Percentiles rank a stretch among this genome's conserved stretches.
Conservation (phyloP, 495 filamentous ascomycete species). For the Parathielavia hyrcaniae region DNA sequence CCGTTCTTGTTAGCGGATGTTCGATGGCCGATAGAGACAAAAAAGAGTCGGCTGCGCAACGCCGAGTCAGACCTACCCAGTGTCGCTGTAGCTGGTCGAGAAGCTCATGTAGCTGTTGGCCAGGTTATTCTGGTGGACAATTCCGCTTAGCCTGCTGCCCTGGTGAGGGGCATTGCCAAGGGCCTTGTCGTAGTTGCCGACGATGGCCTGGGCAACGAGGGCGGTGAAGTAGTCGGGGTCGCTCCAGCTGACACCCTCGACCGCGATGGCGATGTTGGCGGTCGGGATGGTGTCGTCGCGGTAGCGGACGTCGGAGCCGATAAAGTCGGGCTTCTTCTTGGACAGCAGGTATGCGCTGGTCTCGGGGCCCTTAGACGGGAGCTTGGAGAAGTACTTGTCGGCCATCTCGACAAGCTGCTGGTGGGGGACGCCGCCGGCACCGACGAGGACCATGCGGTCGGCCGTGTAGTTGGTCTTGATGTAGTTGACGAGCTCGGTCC, state of each 20-base stretch:
- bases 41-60: background rate
- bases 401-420: constrained; percentile 88
- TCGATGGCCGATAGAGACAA: background rate
- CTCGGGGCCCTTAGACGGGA: constrained; percentile 64
- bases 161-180: constrained; percentile 96
- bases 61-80: constrained; percentile 59
- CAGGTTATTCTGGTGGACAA: constrained; percentile 85
- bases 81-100: constrained; percentile 98
- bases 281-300: constrained; percentile 94
- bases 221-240: constrained; percentile 98
- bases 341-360: constrained; percentile 65
- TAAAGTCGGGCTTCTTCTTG: constrained; percentile 85
- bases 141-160: constrained; percentile 92
- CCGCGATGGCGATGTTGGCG: constrained; percentile 96
- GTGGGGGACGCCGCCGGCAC: constrained; percentile 90
- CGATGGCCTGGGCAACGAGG: constrained; percentile 94
- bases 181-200: constrained; percentile 98
- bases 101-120: constrained; percentile 99
- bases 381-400: constrained; percentile 84
- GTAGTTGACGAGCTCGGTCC: constrained; percentile 83
- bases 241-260: constrained; percentile 99
- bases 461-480: constrained; percentile 99
- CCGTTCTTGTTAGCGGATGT: constrained; percentile 18
- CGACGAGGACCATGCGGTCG: constrained; percentile 98
- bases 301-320: constrained; percentile 89